Evolutionary conservation across 192 early-diverging fungal genomes (phyloP).

Genomic region (Geranomyces variabilis): DNA sequence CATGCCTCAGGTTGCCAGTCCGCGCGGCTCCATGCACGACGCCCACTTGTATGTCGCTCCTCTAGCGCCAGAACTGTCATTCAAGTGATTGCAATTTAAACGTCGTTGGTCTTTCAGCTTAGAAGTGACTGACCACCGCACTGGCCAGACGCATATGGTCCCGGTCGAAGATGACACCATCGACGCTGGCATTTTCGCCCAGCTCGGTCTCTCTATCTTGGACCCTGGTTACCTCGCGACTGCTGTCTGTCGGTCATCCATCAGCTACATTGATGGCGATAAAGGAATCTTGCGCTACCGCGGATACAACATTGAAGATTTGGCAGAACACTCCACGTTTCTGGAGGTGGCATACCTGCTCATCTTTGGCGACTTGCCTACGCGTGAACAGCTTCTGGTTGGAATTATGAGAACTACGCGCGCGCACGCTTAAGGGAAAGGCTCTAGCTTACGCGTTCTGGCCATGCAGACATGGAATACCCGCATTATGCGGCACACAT

Average conservation of each 20-base stretch:
- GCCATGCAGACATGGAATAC: conserved; percentile 48
- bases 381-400: conserved; percentile 47
- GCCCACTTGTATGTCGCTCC: neutral
- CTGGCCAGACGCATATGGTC: conserved; percentile 61
- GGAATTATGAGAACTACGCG: neutral
- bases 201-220: conserved; percentile 33
- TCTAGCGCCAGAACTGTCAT: neutral
- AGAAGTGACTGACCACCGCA: conserved; percentile 65
- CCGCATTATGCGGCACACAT: conserved; percentile 61
- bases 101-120: neutral
- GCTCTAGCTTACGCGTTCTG: too few species aligned
- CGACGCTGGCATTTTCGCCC: conserved; percentile 39
- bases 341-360: conserved; percentile 72
- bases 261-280: conserved; percentile 71
- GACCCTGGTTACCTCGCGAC: conserved; percentile 65
- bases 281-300: conserved; percentile 62
- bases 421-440: too few species aligned
- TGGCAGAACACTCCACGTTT: conserved; percentile 66
- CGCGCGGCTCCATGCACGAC: neutral
- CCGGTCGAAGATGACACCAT: conserved; percentile 56
- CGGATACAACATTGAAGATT: conserved; percentile 69
- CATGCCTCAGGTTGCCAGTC: too few species aligned
- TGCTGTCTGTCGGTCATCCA: conserved; percentile 62
- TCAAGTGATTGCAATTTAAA: neutral
- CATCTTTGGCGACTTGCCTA: conserved; percentile 65